A percentile compares a stretch with the other conserved stretches of the same genome.
Conservation (phyloP, 495 filamentous ascomycete genomes). For the Beverwykella pulmonaria region DNA sequence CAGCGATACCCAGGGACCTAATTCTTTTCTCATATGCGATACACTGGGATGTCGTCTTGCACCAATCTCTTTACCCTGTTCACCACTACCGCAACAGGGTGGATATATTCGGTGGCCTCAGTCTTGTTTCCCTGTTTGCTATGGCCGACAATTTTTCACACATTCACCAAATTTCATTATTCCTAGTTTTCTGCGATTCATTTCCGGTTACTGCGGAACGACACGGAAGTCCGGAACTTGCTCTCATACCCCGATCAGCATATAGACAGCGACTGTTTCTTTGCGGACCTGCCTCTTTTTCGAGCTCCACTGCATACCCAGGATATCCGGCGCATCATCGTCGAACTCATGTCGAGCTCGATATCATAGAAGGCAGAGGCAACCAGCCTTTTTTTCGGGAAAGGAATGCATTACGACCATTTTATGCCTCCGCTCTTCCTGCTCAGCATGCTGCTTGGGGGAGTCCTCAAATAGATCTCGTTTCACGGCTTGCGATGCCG, state of each 20-base stretch:
- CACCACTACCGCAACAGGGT: not conserved
- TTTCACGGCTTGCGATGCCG: slow-evolving; percentile 40
- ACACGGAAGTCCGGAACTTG: slow-evolving; percentile 50
- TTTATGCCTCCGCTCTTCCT: slow-evolving; percentile 31
- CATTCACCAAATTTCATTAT: not conserved
- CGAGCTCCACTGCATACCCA: slow-evolving; percentile 58
- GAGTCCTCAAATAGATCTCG: slow-evolving; percentile 39
- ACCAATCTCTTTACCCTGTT: not conserved
- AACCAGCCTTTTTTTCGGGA: slow-evolving; percentile 30
- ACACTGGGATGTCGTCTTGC: slow-evolving; percentile 29
- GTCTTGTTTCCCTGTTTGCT: slow-evolving; percentile 20
- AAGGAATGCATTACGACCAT: slow-evolving; percentile 34
- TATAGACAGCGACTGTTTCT: slow-evolving; percentile 80
- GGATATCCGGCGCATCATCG: slow-evolving; percentile 35
- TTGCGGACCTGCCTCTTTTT: slow-evolving; percentile 46
- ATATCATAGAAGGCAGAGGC: slow-evolving; percentile 39
- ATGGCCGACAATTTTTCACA: not conserved
- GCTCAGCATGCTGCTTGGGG: slow-evolving; percentile 39
- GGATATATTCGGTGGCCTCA: not conserved
- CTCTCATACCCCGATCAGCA: slow-evolving; percentile 62
- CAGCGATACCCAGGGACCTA: slow-evolving; percentile 21
- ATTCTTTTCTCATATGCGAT: slow-evolving; percentile 19
- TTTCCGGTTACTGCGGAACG: slow-evolving; percentile 32
- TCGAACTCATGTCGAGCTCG: slow-evolving; percentile 38
- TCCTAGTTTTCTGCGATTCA: slow-evolving; percentile 43